Evolutionary conservation across 2,329 filamentous ascomycete genomes (phyloP), one percentile per base, ranked within the genome.

Genomic region (Cercospora canescens): DNA sequence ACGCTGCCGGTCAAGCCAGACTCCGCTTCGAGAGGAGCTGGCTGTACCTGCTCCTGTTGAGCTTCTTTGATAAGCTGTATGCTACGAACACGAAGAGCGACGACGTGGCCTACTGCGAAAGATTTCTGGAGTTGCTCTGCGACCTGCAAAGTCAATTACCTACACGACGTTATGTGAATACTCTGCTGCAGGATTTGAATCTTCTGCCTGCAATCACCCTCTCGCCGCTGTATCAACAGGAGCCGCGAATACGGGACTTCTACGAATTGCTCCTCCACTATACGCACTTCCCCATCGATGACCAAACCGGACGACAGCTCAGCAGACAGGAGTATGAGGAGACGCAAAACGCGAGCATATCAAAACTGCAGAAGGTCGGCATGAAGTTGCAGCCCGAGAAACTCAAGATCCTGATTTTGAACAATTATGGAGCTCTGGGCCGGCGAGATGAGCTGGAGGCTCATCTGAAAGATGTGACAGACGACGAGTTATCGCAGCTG

Each of bases 71-170:
- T 67, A 83, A 90, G 62, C 80, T 97, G 9, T 92, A 96, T 76
- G 72, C 75, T 63, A 74, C 78, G 73, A 70, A 79, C 45, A 28
- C 67, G 35, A 56, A 63, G 52, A 50, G 72, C 50, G 80, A 93
- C 34, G 88, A 91, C 71, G 77, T 93, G 21, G 80, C 88, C 2
- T 99, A 97, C 78, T 96, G 93, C 76, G 94, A 98, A 79, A 88
- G 94, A n/a, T 94, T 98, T 69, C 80, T 95, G 60, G 95, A 99
- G 78, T 90, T 99, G 60, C 83, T 99, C 56, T 90, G 91, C 8
- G 95, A 99, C 76, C 81, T 99, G 21, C 89, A 96, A 77, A 97
- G 94, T 74, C 95, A 99, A 77, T 83, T 98, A 56, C 95, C 95
- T 0, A 99, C 96, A 3, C 86, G 95, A 72, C 88, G 95, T 78